These are phyloP conservation scores for Pyrenula massariospora DNA, from an alignment of 495 filamentous ascomycete species.

Conservation along the genomic window DNA sequence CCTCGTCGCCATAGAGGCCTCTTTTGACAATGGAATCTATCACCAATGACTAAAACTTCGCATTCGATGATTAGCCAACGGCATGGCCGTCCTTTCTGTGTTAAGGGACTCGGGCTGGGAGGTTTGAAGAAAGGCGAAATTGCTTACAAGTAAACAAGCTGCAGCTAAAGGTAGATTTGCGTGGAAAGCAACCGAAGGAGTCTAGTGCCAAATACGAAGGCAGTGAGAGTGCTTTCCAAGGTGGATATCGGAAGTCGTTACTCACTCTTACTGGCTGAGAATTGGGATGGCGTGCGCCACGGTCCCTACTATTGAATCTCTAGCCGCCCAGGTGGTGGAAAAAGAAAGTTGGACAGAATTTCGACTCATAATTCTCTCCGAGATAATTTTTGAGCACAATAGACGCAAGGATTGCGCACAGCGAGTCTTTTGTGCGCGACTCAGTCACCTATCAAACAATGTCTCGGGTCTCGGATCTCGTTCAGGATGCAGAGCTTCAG, in stretches of 20 bases:
- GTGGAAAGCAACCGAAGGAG: too few species aligned
- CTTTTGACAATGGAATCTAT: background rate
- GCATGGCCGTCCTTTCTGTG: background rate
- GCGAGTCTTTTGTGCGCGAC: background rate
- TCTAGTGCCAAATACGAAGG: too few species aligned
- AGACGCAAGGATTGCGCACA: background rate
- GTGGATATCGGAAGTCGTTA: too few species aligned
- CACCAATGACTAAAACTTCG: background rate
- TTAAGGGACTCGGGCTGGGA: background rate
- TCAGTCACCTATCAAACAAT: constrained; percentile 1
- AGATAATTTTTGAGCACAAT: background rate
- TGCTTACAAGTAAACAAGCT: too few species aligned
- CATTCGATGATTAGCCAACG: background rate
- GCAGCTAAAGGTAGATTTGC: too few species aligned
- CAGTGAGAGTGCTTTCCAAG: too few species aligned
- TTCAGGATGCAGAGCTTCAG: constrained; percentile 16
- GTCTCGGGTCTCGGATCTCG: constrained; percentile 11
- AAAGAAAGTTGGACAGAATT: background rate
- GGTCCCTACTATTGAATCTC: background rate
- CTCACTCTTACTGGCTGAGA: too few species aligned
- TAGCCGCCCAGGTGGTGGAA: background rate
- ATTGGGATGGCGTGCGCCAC: too few species aligned
- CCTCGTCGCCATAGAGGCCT: background rate
- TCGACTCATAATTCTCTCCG: too few species aligned
- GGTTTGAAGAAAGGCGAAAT: background rate